Evolutionary conservation across 2,329 filamentous ascomycete species (phyloP).

Genomic region (Pyrenophora graminea): DNA sequence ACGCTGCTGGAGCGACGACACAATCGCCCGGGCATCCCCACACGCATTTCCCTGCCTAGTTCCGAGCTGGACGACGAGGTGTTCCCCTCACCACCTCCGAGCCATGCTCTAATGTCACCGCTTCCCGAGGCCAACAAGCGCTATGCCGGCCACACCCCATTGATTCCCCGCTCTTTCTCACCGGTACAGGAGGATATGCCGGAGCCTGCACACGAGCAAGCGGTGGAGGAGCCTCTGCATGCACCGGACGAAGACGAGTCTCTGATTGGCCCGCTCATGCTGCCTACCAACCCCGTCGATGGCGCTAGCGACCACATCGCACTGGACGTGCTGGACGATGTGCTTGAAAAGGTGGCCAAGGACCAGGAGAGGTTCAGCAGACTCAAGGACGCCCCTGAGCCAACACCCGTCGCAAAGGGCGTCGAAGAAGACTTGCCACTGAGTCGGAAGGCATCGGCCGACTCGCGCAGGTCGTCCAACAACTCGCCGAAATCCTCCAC

Average conservation of each 20-base stretch:
- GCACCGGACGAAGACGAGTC: slow-evolving; percentile 26
- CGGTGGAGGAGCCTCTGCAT: too few relatives aligned
- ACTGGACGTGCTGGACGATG: slow-evolving; percentile 32
- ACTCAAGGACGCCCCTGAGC: slow-evolving; percentile 20
- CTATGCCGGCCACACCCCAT: slow-evolving; percentile 45
- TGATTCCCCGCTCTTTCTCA: slow-evolving; percentile 29
- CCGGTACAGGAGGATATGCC: slow-evolving; percentile 14
- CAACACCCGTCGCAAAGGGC: neutral
- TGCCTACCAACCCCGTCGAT: slow-evolving; percentile 39
- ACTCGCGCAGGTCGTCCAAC: slow-evolving; percentile 20
- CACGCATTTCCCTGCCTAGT: slow-evolving; percentile 33
- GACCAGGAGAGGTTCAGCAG: slow-evolving; percentile 24
- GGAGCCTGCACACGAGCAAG: neutral
- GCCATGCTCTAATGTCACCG: slow-evolving; percentile 37
- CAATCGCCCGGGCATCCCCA: slow-evolving; percentile 26
- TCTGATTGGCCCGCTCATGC: slow-evolving; percentile 38
- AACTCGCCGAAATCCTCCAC: slow-evolving; percentile 28
- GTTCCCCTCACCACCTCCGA: slow-evolving; percentile 40
- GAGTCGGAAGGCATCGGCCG: slow-evolving; percentile 30
- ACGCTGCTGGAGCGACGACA: slow-evolving; percentile 30
- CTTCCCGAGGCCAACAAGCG: slow-evolving; percentile 41
- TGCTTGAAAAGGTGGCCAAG: slow-evolving; percentile 33
- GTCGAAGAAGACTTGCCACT: slow-evolving; percentile 9
- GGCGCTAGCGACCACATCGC: slow-evolving; percentile 37
- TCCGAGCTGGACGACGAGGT: slow-evolving; percentile 29